Conservation (phyloP, 768 basidiomycete species). For the Dentipellis sp. region DNA sequence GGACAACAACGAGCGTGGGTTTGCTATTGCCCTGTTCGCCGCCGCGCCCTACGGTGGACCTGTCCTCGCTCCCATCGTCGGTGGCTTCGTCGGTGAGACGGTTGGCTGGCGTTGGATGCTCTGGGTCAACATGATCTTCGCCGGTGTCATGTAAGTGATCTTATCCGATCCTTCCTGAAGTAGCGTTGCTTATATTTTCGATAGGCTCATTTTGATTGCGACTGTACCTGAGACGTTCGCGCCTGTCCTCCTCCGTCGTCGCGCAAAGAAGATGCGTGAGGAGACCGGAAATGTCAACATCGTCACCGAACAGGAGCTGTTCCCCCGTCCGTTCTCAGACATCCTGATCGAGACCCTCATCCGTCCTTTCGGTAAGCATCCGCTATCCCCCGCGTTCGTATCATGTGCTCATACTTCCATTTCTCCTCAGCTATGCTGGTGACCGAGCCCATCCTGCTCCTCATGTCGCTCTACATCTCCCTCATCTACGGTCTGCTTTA, state of each 20-base stretch:
- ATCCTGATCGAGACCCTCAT: conserved; percentile 31
- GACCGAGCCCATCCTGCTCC: conserved; percentile 36
- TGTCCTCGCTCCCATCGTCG: conserved; percentile 45
- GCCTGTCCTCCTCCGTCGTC: conserved; percentile 30
- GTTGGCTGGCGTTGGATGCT: conserved; percentile 25
- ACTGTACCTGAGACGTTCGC: conserved; percentile 40
- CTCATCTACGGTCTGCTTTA: conserved; percentile 34
- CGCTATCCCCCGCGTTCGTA: background rate
- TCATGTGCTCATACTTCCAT: background rate
- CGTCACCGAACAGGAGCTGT: conserved; percentile 33
- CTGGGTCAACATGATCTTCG: conserved; percentile 33
- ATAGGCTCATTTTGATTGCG: conserved; percentile 12
- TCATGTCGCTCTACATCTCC: conserved; percentile 35
- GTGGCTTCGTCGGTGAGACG: conserved; percentile 34
- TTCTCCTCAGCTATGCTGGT: conserved; percentile 25
- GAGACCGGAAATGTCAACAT: conserved; percentile 26
- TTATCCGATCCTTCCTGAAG: background rate
- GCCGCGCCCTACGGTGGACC: conserved; percentile 34
- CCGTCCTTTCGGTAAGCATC: conserved; percentile 28
- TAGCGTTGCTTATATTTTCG: background rate
- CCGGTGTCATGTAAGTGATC: conserved; percentile 19
- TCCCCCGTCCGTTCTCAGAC: conserved; percentile 24
- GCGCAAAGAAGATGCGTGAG: conserved; percentile 29
- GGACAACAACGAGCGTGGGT: conserved; percentile 28
- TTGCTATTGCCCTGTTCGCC: conserved; percentile 33